phyloP scores from a whole-genome alignment of 2,329 filamentous ascomycete species.

The Fusarium sp. region DNA sequence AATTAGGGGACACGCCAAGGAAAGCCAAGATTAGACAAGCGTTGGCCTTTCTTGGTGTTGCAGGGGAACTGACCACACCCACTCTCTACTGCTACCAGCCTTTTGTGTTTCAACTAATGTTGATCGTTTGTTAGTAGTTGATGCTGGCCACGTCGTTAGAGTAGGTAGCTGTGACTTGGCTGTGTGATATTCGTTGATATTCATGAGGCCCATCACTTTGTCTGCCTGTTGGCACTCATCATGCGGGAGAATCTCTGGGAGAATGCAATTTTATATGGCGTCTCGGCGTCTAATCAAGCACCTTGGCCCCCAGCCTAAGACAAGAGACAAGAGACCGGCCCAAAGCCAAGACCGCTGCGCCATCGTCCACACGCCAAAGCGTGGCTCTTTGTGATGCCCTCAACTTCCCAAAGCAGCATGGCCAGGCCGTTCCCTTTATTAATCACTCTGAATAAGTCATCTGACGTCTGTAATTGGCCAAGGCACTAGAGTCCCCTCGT shows the following conservation, averaged over 20 bases:
- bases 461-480: slow-evolving; percentile 13
- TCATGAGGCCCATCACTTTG: not conserved
- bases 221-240: not conserved
- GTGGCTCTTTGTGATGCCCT: slow-evolving; percentile 26
- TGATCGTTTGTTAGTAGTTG: not conserved
- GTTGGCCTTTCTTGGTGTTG: slow-evolving; percentile 21
- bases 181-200: not conserved
- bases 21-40: slow-evolving; percentile 30
- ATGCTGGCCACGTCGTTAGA: slow-evolving; percentile 15
- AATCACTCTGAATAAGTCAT: slow-evolving; percentile 15
- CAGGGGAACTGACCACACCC: not conserved
- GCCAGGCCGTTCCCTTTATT: slow-evolving; percentile 7
- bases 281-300: slow-evolving; percentile 22
- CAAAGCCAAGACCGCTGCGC: slow-evolving; percentile 23
- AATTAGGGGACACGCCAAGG: slow-evolving; percentile 28
- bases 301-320: slow-evolving; percentile 24
- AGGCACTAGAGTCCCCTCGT: not conserved
- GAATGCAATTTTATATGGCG: slow-evolving; percentile 11
- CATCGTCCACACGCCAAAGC: slow-evolving; percentile 19
- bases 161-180: not conserved
- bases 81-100: not conserved
- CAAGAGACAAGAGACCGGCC: not conserved
- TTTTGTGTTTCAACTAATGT: not conserved
- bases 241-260: not conserved
- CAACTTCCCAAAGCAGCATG: slow-evolving; percentile 15